These are phyloP conservation scores for Pseudogymnoascus sp. DNA, from an alignment of 2,329 filamentous ascomycete genomes.

Conservation along the genomic window DNA sequence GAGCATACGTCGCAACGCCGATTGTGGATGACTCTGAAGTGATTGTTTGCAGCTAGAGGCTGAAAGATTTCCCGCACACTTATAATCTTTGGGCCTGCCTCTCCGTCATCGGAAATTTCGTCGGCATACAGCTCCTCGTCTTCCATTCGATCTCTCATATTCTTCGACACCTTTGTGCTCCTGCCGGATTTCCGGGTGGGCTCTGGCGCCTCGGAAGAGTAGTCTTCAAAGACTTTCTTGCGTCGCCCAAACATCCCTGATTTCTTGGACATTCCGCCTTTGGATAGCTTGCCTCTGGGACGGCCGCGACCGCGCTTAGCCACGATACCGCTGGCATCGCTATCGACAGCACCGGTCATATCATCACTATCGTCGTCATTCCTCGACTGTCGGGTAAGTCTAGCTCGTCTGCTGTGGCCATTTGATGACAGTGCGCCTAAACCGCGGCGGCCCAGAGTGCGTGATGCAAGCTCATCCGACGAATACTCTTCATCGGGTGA, in stretches of 20 bases:
- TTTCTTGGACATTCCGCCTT: neutral
- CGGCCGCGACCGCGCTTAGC: slow-evolving; percentile 9
- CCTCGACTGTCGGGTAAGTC: neutral
- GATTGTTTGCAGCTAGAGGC: slow-evolving; percentile 48
- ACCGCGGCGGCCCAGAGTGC: neutral
- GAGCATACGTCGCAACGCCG: slow-evolving; percentile 65
- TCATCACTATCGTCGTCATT: neutral
- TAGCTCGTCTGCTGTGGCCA: neutral
- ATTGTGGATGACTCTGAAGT: slow-evolving; percentile 64
- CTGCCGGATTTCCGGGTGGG: slow-evolving; percentile 29
- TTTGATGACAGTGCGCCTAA: neutral
- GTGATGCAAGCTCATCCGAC: neutral
- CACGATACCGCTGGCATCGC: neutral
- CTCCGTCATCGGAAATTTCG: slow-evolving; percentile 34
- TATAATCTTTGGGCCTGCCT: slow-evolving; percentile 43
- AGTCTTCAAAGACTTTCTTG: neutral
- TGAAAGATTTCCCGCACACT: slow-evolving; percentile 70
- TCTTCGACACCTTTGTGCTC: slow-evolving; percentile 26
- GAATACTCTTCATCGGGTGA: neutral
- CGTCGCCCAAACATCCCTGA: neutral
- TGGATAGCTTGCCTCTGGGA: slow-evolving; percentile 10
- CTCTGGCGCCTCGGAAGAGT: slow-evolving; percentile 16
- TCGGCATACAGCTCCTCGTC: slow-evolving; percentile 41
- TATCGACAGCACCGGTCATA: neutral
- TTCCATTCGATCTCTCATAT: slow-evolving; percentile 42